Evolutionary conservation across 306 rosid genomes (phyloP), one percentile per base, ranked within the genome.

Genomic region (Castanea mollissima): DNA sequence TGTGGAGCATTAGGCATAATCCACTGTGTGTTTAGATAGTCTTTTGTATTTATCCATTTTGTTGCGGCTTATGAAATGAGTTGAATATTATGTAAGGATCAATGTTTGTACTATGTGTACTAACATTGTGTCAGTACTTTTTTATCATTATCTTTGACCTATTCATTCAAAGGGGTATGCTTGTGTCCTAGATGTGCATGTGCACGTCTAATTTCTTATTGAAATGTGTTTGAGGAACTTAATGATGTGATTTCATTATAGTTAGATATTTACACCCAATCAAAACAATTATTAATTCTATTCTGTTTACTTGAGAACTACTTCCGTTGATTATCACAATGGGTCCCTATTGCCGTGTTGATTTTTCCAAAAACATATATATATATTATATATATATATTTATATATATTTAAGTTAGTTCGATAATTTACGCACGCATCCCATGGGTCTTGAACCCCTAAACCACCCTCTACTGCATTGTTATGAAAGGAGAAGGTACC

Each of bases 31-130:
- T 55, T 71, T 76, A 52, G 34, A 6, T 18, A 58, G 60, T n/a
- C 58, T 64, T 82, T 71, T 77, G 44, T 60, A 8, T 71, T 2
- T 76, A 29, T 34, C 31, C 15, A 75, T 51, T 58, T 49, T 60
- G 44, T 74, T 23, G 20, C 64, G 1, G 44, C 54, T 14, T 55
- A 31, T 63, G 62, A 55, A 73, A 16, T n/a, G 54, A 4, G 32
- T 34, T 20, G 15, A 27, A 62, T 23, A 15, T 10, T 62, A 62
- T 25, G 19, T 62, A 38, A 25, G 35, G 29, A 13, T 62, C 34
- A 25, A 27, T 27, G n/a, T 23, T 29, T 58, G 64, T 10, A 58
- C 6, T 1, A 10, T 58, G 13, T 23, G 31, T 1, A 21, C 9
- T 10, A 58, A 20, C 15, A 58, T 10, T 58, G 32, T 59, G 64